These are phyloP conservation scores for Hansenula sp. DNA, from an alignment of 1,139 yeast species.

Conservation along the genomic window DNA sequence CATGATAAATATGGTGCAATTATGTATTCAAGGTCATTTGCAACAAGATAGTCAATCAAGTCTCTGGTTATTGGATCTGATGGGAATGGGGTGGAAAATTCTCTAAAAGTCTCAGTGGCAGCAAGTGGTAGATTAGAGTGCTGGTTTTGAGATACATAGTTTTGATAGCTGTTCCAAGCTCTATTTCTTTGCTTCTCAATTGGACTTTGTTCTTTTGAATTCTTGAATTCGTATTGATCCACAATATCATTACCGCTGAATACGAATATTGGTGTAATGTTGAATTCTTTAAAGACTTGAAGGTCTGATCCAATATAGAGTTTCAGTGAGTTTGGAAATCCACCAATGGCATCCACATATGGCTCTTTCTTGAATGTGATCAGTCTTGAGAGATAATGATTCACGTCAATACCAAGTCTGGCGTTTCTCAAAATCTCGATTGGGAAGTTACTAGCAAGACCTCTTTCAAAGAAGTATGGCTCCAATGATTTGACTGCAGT, in stretches of 20 bases:
- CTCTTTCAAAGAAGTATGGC: conserved; percentile 64
- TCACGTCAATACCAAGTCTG: conserved; percentile 81
- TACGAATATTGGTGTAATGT: conserved; percentile 74
- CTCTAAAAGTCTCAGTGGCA: conserved; percentile 30
- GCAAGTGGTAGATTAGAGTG: conserved; percentile 31
- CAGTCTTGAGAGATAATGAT: conserved; percentile 65
- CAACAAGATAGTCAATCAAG: conserved; percentile 53
- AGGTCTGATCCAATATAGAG: conserved; percentile 60
- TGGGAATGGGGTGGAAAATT: conserved; percentile 21
- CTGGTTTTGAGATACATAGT: conserved; percentile 18
- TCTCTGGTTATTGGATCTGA: conserved; percentile 47
- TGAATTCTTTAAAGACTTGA: conserved; percentile 51
- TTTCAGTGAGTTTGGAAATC: conserved; percentile 65
- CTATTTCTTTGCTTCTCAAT: conserved; percentile 26
- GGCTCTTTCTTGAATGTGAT: conserved; percentile 66
- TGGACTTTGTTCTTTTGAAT: conserved; percentile 11
- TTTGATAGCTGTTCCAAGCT: conserved; percentile 30
- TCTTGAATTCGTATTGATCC: conserved; percentile 24
- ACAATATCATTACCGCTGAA: conserved; percentile 48
- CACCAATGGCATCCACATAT: conserved; percentile 75
- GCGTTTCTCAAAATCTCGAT: conserved; percentile 65
- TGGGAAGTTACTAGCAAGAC: conserved; percentile 57
- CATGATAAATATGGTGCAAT: conserved; percentile 84
- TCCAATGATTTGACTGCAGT: conserved; percentile 59
- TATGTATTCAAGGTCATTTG: conserved; percentile 56